phyloP scores from a whole-genome alignment of 2,329 filamentous ascomycete species.

The Apiospora arundinis region DNA sequence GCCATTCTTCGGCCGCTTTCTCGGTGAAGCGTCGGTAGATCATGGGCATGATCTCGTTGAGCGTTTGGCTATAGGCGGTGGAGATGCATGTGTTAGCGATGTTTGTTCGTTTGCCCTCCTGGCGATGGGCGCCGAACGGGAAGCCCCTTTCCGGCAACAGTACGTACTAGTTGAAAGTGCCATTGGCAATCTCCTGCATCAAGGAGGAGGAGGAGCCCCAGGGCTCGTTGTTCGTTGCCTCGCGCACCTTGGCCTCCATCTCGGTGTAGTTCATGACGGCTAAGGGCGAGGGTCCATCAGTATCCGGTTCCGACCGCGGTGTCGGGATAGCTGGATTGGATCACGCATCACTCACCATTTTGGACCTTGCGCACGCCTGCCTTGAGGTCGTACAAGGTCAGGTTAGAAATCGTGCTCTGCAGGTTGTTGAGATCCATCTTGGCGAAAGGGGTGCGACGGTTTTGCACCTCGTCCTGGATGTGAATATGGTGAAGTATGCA shows the following conservation, averaged over 20 bases:
- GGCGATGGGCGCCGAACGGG: not conserved
- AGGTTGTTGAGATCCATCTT: slow-evolving; percentile 85
- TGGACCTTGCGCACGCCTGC: slow-evolving; percentile 93
- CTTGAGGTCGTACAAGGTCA: slow-evolving; percentile 95
- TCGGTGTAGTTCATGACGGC: slow-evolving; percentile 98
- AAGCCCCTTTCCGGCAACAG: not conserved
- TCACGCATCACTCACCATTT: slow-evolving; percentile 72
- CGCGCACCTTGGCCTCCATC: slow-evolving; percentile 88
- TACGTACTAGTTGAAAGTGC: slow-evolving; percentile 95
- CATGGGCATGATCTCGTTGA: slow-evolving; percentile 99
- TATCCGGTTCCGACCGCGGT: slow-evolving; percentile 1
- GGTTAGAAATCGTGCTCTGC: slow-evolving; percentile 86
- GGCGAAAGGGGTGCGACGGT: slow-evolving; percentile 11
- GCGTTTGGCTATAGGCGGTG: slow-evolving; percentile 71
- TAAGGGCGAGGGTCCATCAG: slow-evolving; percentile 43
- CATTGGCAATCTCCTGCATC: slow-evolving; percentile 99
- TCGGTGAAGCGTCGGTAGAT: slow-evolving; percentile 99
- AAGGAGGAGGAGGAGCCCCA: slow-evolving; percentile 85
- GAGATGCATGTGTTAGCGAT: not conserved
- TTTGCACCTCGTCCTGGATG: slow-evolving; percentile 15
- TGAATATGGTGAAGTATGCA: slow-evolving; percentile 1
- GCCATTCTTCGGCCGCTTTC: slow-evolving; percentile 97
- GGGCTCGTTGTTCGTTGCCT: slow-evolving; percentile 98
- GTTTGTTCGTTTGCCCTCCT: not conserved
- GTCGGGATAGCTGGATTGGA: not conserved